These are phyloP conservation scores for Isabelozyma rhagii DNA, from an alignment of 805 yeast genomes.

Conservation along the genomic window DNA sequence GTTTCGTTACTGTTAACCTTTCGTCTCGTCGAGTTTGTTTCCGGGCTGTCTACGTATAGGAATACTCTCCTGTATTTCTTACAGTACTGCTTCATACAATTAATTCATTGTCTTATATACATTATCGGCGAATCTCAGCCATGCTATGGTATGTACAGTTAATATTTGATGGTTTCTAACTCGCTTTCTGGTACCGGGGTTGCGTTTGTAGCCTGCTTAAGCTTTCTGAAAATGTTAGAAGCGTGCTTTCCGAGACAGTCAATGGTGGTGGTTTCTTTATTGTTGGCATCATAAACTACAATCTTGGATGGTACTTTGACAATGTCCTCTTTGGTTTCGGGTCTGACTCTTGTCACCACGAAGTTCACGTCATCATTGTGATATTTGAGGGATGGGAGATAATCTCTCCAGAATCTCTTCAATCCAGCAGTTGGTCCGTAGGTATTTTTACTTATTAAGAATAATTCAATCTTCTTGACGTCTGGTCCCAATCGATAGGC, in stretches of 20 bases:
- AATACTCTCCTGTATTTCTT: no score
- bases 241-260: slow-evolving; percentile 53
- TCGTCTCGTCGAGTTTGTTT: no score
- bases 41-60: no score
- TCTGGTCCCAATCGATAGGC: slow-evolving; percentile 28
- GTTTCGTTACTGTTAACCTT: no score
- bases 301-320: slow-evolving; percentile 45
- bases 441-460: slow-evolving; percentile 44
- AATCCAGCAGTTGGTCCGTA: slow-evolving; percentile 61
- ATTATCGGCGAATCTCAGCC: background rate
- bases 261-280: slow-evolving; percentile 33
- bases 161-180: slow-evolving; percentile 23
- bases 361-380: slow-evolving; percentile 75
- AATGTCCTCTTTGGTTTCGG: slow-evolving; percentile 39
- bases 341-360: slow-evolving; percentile 54
- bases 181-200: slow-evolving; percentile 44
- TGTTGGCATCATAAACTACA: slow-evolving; percentile 36
- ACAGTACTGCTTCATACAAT: background rate
- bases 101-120: background rate
- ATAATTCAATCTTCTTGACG: slow-evolving; percentile 43
- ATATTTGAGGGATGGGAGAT: slow-evolving; percentile 74
- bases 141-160: background rate
- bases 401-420: slow-evolving; percentile 69
- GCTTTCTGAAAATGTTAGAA: slow-evolving; percentile 53
- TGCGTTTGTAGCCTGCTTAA: slow-evolving; percentile 54